phyloP scores from a whole-genome alignment of 441 rosid genomes.

The Brassica hybrid region DNA sequence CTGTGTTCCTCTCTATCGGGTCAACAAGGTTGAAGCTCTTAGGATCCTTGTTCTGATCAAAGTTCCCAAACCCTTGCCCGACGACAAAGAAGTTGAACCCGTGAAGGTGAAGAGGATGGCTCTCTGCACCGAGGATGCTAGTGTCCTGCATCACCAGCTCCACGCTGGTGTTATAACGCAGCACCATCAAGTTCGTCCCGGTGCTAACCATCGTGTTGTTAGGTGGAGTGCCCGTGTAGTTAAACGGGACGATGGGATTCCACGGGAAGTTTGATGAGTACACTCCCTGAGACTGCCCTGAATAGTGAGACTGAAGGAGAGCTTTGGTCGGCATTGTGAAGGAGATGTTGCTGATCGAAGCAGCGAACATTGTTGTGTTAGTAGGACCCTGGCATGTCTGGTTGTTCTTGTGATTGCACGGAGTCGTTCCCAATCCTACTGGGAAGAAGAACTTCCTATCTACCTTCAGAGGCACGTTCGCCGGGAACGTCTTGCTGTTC shows the following conservation, averaged over 20 bases:
- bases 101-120: conserved; percentile 65
- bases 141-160: conserved; percentile 66
- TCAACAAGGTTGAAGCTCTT: conserved; percentile 68
- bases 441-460: conserved; percentile 69
- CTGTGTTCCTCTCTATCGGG: conserved; percentile 79
- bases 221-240: conserved; percentile 61
- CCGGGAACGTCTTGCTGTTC: conserved; percentile 60
- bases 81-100: conserved; percentile 80
- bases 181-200: conserved; percentile 63
- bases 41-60: conserved; percentile 61
- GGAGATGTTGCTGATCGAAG: conserved; percentile 62
- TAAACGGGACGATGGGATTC: conserved; percentile 48
- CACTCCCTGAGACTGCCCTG: conserved; percentile 53
- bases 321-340: conserved; percentile 72
- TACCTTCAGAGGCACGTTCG: conserved; percentile 65
- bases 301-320: conserved; percentile 66
- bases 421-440: conserved; percentile 68
- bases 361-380: conserved; percentile 60
- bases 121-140: conserved; percentile 62
- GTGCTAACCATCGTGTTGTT: conserved; percentile 54
- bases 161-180: conserved; percentile 65
- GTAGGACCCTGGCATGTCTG: conserved; percentile 85
- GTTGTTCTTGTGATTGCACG: conserved; percentile 60
- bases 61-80: conserved; percentile 80
- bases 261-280: conserved; percentile 51